Base-by-base conservation (phyloP, 805 yeast species). In the Maudiozyma bulderi region DNA sequence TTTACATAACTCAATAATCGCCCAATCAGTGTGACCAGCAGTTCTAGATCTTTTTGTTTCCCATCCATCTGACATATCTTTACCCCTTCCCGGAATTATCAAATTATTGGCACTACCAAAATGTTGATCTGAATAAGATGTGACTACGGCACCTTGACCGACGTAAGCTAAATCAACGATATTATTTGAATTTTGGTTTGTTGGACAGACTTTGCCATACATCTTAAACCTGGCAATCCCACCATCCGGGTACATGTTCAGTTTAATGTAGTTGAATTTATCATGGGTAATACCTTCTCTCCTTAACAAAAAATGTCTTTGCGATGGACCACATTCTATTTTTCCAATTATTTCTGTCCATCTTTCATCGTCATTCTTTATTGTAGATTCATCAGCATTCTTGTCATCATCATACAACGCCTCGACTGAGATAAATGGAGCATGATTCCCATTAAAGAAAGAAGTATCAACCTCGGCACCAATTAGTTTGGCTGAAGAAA, bases 21-120 rank as follows among this genome's bases (percentile, higher is more conserved):
- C 96, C 96, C 96, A 91, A 72, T 91, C 99, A 38, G 78, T 81
- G 65, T 91, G 98, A 42, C 86, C 89, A 4, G 81, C 78, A 10
- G 71, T 73, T 64, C 98, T 77, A 1, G 96, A 88, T 65, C 99
- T 80, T 58, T 78, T 80, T 28, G 99, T 91, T 66, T 91, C 99
- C 99, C 99, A 91, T 11, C 99, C 99, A 62, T 93, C 98, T 46
- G 93, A 80, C 98, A 91, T 91, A 67, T 91, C 96, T 58, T 76
- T 78, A 47, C 99, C 99, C 52, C 97, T 80, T 13, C 98, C 98
- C 2, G 97, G 97, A 48, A 91, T 72, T 50, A 91, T 70, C 53
- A 91, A 72, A 70, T 91, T 91, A 65, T 86, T 95, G 38, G 90
- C 95, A 43, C 91, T 77, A 38, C 96, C 95, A 62, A 91, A 91